A percentile compares a stretch with the other conserved stretches of the same genome.
Evolutionary conservation across 176 grass and related monocot genomes (phyloP).

Genomic region (Rhipidocladum racemiflorum): DNA sequence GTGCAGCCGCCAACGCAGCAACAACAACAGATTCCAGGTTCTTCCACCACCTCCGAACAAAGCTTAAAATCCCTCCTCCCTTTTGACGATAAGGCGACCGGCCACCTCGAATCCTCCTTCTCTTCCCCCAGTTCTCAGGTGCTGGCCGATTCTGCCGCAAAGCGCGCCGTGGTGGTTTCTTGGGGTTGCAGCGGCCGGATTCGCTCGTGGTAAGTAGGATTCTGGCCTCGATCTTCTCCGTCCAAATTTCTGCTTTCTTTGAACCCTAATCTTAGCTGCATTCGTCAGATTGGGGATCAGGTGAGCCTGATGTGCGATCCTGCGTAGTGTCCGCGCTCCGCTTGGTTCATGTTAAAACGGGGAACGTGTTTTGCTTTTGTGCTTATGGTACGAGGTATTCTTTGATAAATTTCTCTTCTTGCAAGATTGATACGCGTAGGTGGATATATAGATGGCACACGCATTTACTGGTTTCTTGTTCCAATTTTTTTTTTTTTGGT

Average conservation of each 20-base stretch:
- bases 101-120: not conserved
- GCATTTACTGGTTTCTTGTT: not conserved
- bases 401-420: not conserved
- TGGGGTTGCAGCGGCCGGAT: not conserved
- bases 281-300: not conserved
- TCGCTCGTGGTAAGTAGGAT: slow-evolving; percentile 14
- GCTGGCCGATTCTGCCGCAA: not conserved
- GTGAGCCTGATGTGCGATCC: not conserved
- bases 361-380: not conserved
- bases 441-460: not conserved
- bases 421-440: not conserved
- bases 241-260: not conserved
- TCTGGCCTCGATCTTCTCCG: not conserved
- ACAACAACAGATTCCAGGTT: slow-evolving; percentile 19
- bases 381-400: not conserved
- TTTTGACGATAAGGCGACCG: slow-evolving; percentile 22
- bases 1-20: too few relatives aligned
- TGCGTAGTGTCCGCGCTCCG: not conserved
- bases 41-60: slow-evolving; percentile 5
- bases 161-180: not conserved
- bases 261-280: not conserved
- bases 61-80: slow-evolving; percentile 1
- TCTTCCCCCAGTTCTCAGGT: slow-evolving; percentile 4
- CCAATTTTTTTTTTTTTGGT: not conserved
- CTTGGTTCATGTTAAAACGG: not conserved